A percentile compares a stretch with the other conserved stretches of the same genome.
phyloP scores from a whole-genome alignment of 176 grass and related monocot species.

The Saccharum spontaneum region DNA sequence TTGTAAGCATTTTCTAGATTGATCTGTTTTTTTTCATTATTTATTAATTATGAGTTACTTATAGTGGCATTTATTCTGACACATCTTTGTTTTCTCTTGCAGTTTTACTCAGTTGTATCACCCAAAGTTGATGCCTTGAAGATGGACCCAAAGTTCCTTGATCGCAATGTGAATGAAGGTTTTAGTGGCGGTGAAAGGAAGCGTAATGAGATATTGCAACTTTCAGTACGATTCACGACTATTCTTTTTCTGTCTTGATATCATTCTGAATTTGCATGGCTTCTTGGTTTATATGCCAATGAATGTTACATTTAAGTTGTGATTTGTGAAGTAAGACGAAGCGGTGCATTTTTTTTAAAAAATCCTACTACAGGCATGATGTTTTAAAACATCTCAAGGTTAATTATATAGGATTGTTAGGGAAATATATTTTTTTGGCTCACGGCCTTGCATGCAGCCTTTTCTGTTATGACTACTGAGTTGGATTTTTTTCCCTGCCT shows the following conservation, averaged over 20 bases:
- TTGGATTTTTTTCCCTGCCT: not conserved
- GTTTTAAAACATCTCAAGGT: not conserved
- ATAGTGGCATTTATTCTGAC: conserved; percentile 21
- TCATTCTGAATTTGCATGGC: not conserved
- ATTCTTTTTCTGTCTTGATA: not conserved
- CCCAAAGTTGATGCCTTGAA: conserved; percentile 71
- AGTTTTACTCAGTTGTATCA: conserved; percentile 73
- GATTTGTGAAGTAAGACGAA: not conserved
- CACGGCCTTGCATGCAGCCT: conserved; percentile 11
- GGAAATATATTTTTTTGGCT: not conserved
- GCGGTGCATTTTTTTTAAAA: not conserved
- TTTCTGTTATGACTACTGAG: conserved; percentile 2
- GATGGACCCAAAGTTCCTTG: conserved; percentile 80
- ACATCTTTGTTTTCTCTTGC: conserved; percentile 33
- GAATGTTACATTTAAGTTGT: not conserved
- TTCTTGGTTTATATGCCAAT: not conserved
- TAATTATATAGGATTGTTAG: not conserved
- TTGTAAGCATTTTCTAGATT: not conserved
- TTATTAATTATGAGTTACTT: not conserved
- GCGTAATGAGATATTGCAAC: conserved; percentile 95
- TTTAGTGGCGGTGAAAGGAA: conserved; percentile 99
- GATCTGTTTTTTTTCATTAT: not conserved
- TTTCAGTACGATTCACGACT: conserved; percentile 62
- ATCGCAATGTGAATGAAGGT: conserved; percentile 96
- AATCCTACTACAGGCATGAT: not conserved